Percentiles rank a stretch among this genome's conserved stretches.
These are phyloP conservation scores for Beverwykella pulmonaria DNA, from an alignment of 495 filamentous ascomycete species.

Conservation along the genomic window DNA sequence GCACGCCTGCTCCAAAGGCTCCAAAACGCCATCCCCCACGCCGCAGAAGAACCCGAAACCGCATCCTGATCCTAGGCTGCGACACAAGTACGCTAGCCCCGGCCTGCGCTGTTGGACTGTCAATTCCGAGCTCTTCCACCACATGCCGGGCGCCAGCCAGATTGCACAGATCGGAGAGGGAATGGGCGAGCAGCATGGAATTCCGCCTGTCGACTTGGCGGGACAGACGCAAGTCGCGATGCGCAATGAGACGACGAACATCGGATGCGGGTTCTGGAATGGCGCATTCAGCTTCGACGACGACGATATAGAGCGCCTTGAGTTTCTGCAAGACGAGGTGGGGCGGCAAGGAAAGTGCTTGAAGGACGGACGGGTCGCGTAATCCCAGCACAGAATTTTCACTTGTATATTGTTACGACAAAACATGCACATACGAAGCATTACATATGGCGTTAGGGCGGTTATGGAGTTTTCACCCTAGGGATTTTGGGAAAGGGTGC, in stretches of 20 bases:
- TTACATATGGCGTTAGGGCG: neutral
- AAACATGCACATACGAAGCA: conserved; percentile 1
- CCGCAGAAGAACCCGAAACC: conserved; percentile 19
- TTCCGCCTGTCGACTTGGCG: conserved; percentile 40
- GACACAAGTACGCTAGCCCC: conserved; percentile 29
- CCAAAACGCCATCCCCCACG: conserved; percentile 31
- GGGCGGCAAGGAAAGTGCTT: conserved; percentile 41
- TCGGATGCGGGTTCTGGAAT: conserved; percentile 42
- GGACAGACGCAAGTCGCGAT: conserved; percentile 22
- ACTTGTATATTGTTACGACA: conserved; percentile 3
- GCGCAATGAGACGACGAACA: conserved; percentile 39
- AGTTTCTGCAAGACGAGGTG: conserved; percentile 38
- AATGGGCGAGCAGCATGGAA: conserved; percentile 12
- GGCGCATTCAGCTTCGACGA: conserved; percentile 33
- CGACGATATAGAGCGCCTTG: conserved; percentile 24
- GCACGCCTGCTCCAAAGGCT: conserved; percentile 38
- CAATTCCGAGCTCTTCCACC: conserved; percentile 46
- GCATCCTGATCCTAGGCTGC: conserved; percentile 20
- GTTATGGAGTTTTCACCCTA: neutral
- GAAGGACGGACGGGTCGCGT: conserved; percentile 22
- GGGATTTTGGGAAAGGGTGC: neutral
- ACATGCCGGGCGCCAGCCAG: conserved; percentile 39
- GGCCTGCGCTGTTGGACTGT: conserved; percentile 43
- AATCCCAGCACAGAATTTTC: neutral
- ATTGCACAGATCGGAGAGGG: conserved; percentile 22